A percentile compares a stretch with the other conserved stretches of the same genome.
Evolutionary conservation across 1,139 yeast species (phyloP).

Genomic region (Petasospora fabianii): DNA sequence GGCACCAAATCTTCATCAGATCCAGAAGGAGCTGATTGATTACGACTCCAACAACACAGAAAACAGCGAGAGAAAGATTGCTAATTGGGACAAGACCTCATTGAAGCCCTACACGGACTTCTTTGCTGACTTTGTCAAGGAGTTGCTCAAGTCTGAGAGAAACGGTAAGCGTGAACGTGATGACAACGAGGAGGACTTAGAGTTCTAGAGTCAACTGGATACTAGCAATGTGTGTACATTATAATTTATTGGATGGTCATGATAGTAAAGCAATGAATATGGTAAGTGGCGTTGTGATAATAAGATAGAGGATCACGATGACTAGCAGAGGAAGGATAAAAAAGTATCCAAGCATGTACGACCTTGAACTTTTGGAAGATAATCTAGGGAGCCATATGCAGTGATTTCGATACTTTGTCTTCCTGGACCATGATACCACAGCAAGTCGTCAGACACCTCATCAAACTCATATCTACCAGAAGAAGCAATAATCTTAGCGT

Average conservation of each 20-base stretch:
- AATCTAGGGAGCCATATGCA: conserved; percentile 2
- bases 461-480: conserved; percentile 51
- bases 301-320: background rate
- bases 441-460: conserved; percentile 52
- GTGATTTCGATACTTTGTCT: conserved; percentile 31
- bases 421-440: conserved; percentile 63
- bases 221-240: background rate
- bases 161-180: conserved; percentile 45
- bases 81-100: conserved; percentile 63
- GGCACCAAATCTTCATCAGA: conserved; percentile 70
- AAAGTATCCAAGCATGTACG: conserved; percentile 11
- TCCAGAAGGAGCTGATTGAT: conserved; percentile 42
- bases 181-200: conserved; percentile 26
- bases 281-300: conserved; percentile 3
- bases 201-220: conserved; percentile 20
- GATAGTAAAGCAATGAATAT: background rate
- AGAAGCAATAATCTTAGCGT: conserved; percentile 36
- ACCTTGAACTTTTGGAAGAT: background rate
- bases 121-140: conserved; percentile 61
- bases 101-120: conserved; percentile 71
- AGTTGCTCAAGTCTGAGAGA: conserved; percentile 54
- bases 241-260: background rate
- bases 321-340: conserved; percentile 14
- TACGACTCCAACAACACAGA: conserved; percentile 36
- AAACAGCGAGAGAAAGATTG: conserved; percentile 27